Evolutionary conservation across 2,329 filamentous ascomycete genomes (phyloP).

Genomic region (Zymoseptoria ardabiliae): DNA sequence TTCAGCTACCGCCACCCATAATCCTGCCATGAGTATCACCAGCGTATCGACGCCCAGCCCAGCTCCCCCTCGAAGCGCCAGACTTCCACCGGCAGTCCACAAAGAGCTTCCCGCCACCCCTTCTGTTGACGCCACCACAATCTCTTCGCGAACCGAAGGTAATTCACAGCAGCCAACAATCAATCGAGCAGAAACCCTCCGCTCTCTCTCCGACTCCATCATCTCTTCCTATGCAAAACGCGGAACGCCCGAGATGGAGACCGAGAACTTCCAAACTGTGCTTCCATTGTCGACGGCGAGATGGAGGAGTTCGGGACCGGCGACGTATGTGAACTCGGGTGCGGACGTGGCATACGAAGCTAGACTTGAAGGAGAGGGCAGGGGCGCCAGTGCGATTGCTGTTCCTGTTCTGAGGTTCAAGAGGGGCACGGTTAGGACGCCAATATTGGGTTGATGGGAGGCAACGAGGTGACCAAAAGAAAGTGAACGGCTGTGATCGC

Average conservation of each 20-base stretch:
- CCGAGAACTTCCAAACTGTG: neutral
- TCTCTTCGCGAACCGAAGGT: conserved; percentile 1
- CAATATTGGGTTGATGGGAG: neutral
- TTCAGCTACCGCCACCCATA: neutral
- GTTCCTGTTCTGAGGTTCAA: neutral
- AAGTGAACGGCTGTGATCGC: too few species aligned
- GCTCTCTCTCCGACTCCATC: conserved; percentile 27
- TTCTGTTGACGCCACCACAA: neutral
- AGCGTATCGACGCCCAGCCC: neutral
- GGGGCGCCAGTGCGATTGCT: neutral
- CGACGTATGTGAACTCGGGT: neutral
- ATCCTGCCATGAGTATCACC: neutral
- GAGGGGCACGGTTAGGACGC: neutral
- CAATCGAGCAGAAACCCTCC: conserved; percentile 21
- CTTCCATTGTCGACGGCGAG: neutral
- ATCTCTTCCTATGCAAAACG: conserved; percentile 26
- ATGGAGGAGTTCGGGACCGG: neutral
- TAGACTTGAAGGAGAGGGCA: neutral
- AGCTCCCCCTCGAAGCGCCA: conserved; percentile 2
- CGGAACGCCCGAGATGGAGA: conserved; percentile 3
- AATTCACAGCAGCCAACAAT: neutral
- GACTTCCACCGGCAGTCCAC: conserved; percentile 14
- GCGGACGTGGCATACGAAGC: neutral
- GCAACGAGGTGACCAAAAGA: too few species aligned
- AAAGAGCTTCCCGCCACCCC: conserved; percentile 24